These are phyloP conservation scores for Verbascum thapsus DNA, from an alignment of 257 asterid species.

Conservation along the genomic window DNA sequence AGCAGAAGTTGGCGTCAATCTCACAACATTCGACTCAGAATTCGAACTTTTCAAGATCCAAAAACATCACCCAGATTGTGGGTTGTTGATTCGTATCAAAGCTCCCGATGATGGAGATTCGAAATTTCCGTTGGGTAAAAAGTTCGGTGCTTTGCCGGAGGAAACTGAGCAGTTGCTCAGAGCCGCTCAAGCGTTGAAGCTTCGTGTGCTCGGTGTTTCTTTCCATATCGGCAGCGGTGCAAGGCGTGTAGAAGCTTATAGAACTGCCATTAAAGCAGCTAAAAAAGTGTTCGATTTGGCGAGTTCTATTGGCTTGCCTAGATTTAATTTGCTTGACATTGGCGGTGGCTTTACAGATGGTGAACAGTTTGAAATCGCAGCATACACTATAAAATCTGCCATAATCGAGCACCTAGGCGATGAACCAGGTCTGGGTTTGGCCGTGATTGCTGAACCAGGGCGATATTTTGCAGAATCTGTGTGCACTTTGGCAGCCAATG, in stretches of 20 bases:
- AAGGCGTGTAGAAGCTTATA: neutral
- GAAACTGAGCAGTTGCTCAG: neutral
- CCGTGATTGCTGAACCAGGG: neutral
- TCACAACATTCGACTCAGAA: neutral
- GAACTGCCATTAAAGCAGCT: neutral
- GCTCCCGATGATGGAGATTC: neutral
- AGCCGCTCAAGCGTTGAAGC: neutral
- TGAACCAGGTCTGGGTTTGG: neutral
- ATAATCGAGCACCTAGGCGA: neutral
- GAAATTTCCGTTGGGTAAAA: neutral
- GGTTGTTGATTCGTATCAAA: constrained; percentile 3
- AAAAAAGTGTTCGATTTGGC: neutral
- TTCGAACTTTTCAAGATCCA: neutral
- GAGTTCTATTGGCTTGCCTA: neutral
- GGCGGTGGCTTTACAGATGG: neutral
- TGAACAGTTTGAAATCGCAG: neutral
- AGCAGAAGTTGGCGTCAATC: constrained; percentile 9
- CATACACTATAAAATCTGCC: neutral
- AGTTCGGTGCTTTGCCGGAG: neutral
- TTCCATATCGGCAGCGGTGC: neutral
- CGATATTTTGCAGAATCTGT: neutral
- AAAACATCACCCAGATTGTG: neutral
- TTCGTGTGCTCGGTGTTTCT: neutral
- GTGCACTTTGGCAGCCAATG: neutral
- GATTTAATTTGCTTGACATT: neutral